Conservation (phyloP, 805 yeast genomes). For the Grigorovia transvaalensis region DNA sequence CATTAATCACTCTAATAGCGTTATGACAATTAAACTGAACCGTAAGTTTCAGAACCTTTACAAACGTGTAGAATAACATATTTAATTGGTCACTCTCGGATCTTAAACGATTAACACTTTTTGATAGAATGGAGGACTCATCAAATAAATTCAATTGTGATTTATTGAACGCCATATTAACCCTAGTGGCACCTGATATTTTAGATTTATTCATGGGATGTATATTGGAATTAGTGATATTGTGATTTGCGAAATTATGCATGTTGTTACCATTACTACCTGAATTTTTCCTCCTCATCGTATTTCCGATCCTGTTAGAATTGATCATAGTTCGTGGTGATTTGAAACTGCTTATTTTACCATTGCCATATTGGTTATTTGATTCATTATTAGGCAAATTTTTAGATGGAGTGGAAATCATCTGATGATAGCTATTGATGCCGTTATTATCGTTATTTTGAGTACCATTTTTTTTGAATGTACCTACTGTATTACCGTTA, state of each 20-base stretch:
- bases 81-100: not conserved
- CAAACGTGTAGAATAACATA: conserved; percentile 12
- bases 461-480: conserved; percentile 8
- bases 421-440: conserved; percentile 7
- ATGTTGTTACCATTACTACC: not conserved
- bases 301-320: not conserved
- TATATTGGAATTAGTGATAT: not conserved
- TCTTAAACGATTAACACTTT: not conserved
- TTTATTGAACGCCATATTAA: not conserved
- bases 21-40: conserved; percentile 61
- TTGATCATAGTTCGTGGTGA: conserved; percentile 12
- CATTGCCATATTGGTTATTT: not conserved
- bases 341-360: conserved; percentile 11
- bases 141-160: not conserved
- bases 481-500: not conserved
- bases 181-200: not conserved
- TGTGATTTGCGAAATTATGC: not conserved
- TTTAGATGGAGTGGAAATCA: conserved; percentile 23
- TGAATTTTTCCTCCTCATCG: conserved; percentile 4
- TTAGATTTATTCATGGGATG: not conserved
- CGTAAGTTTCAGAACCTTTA: conserved; percentile 12
- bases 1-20: conserved; percentile 58
- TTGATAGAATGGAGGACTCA: not conserved
- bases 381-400: conserved; percentile 5
- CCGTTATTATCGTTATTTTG: conserved; percentile 10